These are phyloP conservation scores for Knoxia roxburghii DNA, from an alignment of 257 asterid species.

Conservation along the genomic window DNA sequence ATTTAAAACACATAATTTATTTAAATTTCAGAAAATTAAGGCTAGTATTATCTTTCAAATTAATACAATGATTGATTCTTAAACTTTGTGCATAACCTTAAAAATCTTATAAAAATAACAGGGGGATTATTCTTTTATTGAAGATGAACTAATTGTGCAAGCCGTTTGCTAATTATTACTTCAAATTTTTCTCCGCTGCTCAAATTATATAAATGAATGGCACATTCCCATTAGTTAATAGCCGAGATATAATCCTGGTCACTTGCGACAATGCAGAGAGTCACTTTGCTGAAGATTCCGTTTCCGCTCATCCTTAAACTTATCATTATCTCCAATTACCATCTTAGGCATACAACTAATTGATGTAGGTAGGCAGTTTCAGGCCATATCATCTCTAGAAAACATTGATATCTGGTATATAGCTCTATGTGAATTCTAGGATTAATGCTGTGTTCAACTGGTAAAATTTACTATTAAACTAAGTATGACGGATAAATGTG, in stretches of 20 bases:
- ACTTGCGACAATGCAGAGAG: background rate
- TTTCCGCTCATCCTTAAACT: background rate
- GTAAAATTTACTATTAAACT: background rate
- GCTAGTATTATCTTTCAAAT: no score
- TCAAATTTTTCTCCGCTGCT: background rate
- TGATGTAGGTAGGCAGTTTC: background rate
- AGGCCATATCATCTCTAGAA: background rate
- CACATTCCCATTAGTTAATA: background rate
- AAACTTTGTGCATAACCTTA: no score
- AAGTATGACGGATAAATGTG: no score
- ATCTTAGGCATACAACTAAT: background rate
- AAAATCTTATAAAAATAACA: no score
- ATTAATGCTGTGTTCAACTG: background rate
- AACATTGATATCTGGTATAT: background rate
- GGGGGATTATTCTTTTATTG: no score
- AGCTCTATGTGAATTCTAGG: background rate
- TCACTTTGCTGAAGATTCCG: background rate
- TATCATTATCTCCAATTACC: background rate
- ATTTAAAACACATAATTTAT: no score
- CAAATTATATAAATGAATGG: background rate
- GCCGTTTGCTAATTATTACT: background rate
- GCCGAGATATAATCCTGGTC: background rate
- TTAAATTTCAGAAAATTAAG: no score
- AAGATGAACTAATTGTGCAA: background rate
- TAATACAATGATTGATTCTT: no score